phyloP scores from a whole-genome alignment of 805 yeast genomes.

The Saccharomycopsis olivae region DNA sequence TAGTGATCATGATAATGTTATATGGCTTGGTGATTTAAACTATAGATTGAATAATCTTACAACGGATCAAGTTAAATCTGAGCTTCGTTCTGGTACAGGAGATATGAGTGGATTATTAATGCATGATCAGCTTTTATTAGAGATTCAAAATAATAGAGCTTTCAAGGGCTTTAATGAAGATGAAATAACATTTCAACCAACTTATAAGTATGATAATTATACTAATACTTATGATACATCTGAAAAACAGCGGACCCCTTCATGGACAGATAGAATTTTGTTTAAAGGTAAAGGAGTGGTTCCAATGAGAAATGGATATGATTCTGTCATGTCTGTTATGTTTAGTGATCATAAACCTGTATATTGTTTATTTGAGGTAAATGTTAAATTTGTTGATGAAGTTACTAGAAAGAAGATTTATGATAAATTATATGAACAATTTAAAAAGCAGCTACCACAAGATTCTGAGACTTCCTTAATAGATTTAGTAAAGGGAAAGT shows the following conservation, averaged over 20 bases:
- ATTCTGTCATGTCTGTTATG: slow-evolving; percentile 44
- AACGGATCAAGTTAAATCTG: slow-evolving; percentile 61
- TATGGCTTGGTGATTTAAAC: slow-evolving; percentile 95
- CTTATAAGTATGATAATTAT: slow-evolving; percentile 86
- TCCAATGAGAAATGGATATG: slow-evolving; percentile 50
- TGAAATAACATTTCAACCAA: slow-evolving; percentile 71
- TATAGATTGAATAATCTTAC: slow-evolving; percentile 39
- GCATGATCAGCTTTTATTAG: slow-evolving; percentile 69
- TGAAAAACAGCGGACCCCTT: slow-evolving; percentile 87
- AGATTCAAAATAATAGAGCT: slow-evolving; percentile 61
- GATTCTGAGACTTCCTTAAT: slow-evolving; percentile 17
- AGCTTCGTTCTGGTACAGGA: slow-evolving; percentile 29
- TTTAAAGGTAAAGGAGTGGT: slow-evolving; percentile 46
- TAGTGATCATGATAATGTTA: slow-evolving; percentile 72
- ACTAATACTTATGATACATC: slow-evolving; percentile 74
- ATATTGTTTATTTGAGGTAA: slow-evolving; percentile 61
- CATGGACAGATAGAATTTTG: slow-evolving; percentile 92
- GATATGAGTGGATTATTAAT: slow-evolving; percentile 44
- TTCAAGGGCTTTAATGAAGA: slow-evolving; percentile 71
- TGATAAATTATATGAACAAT: slow-evolving; percentile 47
- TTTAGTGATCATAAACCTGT: slow-evolving; percentile 93
- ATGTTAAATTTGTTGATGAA: slow-evolving; percentile 62
- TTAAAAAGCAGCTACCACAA: slow-evolving; percentile 30
- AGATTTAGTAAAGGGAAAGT: slow-evolving; percentile 18
- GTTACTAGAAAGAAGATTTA: slow-evolving; percentile 43